Evolutionary conservation across 352 stramenopile species (phyloP).

Genomic region (Phytophthora melonis): DNA sequence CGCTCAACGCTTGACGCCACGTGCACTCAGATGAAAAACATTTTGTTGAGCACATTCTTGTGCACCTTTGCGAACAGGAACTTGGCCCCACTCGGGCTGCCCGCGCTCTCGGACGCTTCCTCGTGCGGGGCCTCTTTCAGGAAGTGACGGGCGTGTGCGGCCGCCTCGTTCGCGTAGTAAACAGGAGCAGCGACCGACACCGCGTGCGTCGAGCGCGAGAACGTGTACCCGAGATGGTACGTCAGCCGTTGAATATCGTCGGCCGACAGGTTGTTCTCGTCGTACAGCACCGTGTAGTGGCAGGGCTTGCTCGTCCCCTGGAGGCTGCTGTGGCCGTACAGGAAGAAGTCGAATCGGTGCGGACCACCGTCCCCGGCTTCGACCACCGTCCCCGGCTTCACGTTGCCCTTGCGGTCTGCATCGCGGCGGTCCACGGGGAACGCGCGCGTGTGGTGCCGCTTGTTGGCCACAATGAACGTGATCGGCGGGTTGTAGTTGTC

Average conservation of each 20-base stretch:
- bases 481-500: conserved; percentile 64
- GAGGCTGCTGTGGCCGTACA: conserved; percentile 78
- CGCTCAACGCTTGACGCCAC: too few species aligned
- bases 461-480: conserved; percentile 88
- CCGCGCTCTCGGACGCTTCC: conserved; percentile 42
- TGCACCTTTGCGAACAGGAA: conserved; percentile 59
- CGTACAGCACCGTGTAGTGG: conserved; percentile 83
- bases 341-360: conserved; percentile 53
- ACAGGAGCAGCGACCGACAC: conserved; percentile 79
- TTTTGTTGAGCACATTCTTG: conserved; percentile 51
- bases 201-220: conserved; percentile 73
- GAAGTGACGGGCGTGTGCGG: conserved; percentile 83
- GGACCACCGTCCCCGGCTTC: background rate
- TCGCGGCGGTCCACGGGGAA: conserved; percentile 51
- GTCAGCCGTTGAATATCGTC: conserved; percentile 70
- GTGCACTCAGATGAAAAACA: conserved; percentile 51
- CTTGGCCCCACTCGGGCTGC: conserved; percentile 45
- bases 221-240: conserved; percentile 81
- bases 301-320: conserved; percentile 75
- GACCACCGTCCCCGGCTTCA: background rate
- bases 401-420: conserved; percentile 44
- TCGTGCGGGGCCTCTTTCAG: conserved; percentile 52
- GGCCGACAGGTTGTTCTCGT: conserved; percentile 64
- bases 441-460: conserved; percentile 82
- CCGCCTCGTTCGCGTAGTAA: conserved; percentile 86